Evolutionary conservation across 139 green algal genomes (phyloP).

Genomic region (Nannochloris sp.): DNA sequence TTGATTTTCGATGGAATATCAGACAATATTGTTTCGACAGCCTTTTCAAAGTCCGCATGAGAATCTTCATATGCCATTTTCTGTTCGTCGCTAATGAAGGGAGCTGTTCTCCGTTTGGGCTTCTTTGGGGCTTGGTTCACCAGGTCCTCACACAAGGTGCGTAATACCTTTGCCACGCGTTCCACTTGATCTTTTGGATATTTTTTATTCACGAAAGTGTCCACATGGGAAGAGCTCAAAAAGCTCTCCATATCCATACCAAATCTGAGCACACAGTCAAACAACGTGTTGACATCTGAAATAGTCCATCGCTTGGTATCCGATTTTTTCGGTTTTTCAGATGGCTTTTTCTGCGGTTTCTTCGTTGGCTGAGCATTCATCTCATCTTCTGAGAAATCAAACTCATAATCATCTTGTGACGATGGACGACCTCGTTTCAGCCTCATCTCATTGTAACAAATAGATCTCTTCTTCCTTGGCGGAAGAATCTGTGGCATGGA

Average conservation of each 20-base stretch:
- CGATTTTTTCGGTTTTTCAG: not conserved
- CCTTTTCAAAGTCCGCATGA: no score
- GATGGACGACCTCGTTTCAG: not conserved
- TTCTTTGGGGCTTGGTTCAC: no score
- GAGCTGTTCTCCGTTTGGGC: no score
- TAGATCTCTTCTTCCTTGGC: constrained; percentile 29
- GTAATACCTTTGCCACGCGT: no score
- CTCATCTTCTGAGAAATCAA: constrained; percentile 1
- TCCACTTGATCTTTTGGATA: not conserved
- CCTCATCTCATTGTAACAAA: constrained; percentile 44
- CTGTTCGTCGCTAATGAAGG: no score
- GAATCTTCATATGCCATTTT: no score
- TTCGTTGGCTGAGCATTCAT: not conserved
- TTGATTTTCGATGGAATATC: no score
- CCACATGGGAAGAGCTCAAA: not conserved
- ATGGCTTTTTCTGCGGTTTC: not conserved
- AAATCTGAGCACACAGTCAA: constrained; percentile 6
- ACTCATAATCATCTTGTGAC: constrained; percentile 1
- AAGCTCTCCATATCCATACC: not conserved
- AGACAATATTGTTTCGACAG: no score
- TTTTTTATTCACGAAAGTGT: not conserved
- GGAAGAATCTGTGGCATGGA: constrained; percentile 17
- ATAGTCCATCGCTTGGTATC: constrained; percentile 3
- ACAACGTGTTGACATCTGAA: constrained; percentile 3
- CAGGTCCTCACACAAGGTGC: no score